A percentile compares a stretch with the other conserved stretches of the same genome.
These are phyloP conservation scores for Austroboletus rostrupii DNA, from an alignment of 1,284 basidiomycete genomes.

Conservation along the genomic window DNA sequence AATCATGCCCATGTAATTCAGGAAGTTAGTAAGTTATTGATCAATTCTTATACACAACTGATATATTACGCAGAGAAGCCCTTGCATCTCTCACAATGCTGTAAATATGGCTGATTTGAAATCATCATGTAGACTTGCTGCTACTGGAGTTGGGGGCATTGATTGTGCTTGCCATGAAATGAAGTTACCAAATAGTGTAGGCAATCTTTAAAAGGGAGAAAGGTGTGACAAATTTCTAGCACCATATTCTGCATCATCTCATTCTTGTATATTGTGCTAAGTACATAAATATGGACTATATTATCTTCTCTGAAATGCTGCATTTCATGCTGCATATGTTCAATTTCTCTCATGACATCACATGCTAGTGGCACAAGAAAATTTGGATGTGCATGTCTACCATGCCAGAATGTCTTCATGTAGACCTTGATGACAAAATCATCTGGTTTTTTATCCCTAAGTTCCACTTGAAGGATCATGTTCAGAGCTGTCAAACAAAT, in stretches of 20 bases:
- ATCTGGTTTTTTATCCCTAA: constrained; percentile 6
- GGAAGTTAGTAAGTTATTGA: too few relatives aligned
- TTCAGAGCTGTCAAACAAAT: constrained; percentile 8
- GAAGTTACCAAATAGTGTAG: constrained; percentile 15
- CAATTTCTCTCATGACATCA: constrained; percentile 6
- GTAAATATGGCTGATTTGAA: constrained; percentile 1
- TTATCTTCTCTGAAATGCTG: constrained; percentile 6
- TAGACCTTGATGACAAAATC: neutral
- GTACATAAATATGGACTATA: constrained; percentile 10
- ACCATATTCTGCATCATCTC: too few relatives aligned
- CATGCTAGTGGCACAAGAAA: constrained; percentile 4
- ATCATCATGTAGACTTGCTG: constrained; percentile 3
- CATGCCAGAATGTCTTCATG: neutral
- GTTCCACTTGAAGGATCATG: constrained; percentile 10
- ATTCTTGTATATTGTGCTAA: neutral
- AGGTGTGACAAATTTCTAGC: constrained; percentile 6
- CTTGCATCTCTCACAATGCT: constrained; percentile 3
- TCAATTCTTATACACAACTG: too few relatives aligned
- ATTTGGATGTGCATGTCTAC: neutral
- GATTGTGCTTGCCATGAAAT: constrained; percentile 23
- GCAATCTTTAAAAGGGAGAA: constrained; percentile 28
- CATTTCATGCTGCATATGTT: neutral
- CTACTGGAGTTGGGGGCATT: constrained; percentile 17
- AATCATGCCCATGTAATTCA: too few relatives aligned
- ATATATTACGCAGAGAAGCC: neutral